Evolutionary conservation across 2,329 filamentous ascomycete genomes (phyloP).

Genomic region (Fusarium oxysporum): DNA sequence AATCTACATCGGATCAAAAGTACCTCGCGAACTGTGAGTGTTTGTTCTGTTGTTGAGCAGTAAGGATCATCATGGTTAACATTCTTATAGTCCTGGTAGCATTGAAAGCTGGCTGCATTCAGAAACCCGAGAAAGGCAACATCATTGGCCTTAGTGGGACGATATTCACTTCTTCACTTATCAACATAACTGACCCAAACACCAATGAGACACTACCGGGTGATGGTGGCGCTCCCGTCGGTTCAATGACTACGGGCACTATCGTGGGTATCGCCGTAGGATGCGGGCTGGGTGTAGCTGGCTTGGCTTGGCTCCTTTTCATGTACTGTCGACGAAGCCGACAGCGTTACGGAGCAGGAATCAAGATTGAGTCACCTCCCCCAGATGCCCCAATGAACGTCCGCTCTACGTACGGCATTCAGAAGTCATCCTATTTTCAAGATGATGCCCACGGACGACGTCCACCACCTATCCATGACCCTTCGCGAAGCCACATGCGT

Average conservation of each 20-base stretch:
- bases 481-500: neutral
- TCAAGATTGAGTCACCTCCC: conserved; percentile 24
- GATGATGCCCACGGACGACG: neutral
- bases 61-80: conserved; percentile 38
- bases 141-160: conserved; percentile 56
- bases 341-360: neutral
- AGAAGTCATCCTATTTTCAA: conserved; percentile 8
- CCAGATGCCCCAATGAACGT: conserved; percentile 27
- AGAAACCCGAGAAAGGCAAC: conserved; percentile 54
- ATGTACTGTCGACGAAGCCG: conserved; percentile 58
- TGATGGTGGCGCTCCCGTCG: conserved; percentile 36
- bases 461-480: neutral
- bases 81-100: conserved; percentile 57
- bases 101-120: conserved; percentile 60
- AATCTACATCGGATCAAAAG: conserved; percentile 53
- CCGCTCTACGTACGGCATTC: conserved; percentile 15
- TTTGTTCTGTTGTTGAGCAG: conserved; percentile 52
- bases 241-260: conserved; percentile 58
- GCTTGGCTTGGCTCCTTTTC: conserved; percentile 57
- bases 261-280: conserved; percentile 66
- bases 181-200: conserved; percentile 56
- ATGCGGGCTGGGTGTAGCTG: conserved; percentile 56
- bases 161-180: conserved; percentile 52
- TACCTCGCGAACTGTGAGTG: conserved; percentile 63
- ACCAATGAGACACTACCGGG: conserved; percentile 45